Evolutionary conservation across 148 eudicot species (phyloP).

Genomic region (Heliamphora exappendiculata): DNA sequence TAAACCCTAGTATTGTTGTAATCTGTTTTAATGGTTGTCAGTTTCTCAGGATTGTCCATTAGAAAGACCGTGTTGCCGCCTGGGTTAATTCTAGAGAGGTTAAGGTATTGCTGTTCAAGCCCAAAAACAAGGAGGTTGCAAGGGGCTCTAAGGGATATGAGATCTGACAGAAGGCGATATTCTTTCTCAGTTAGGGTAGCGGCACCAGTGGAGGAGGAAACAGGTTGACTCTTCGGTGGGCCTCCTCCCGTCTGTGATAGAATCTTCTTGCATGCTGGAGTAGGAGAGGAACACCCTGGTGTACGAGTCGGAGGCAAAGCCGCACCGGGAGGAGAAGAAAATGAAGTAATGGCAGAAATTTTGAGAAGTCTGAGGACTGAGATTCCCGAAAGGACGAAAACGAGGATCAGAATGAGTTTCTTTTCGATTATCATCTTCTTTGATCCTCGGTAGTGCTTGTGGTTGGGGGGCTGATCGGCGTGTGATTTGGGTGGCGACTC

Average conservation of each 20-base stretch:
- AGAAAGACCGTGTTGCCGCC: slow-evolving; percentile 62
- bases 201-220: background rate
- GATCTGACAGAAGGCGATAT: slow-evolving; percentile 33
- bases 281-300: background rate
- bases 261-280: slow-evolving; percentile 10
- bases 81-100: slow-evolving; percentile 39
- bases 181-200: slow-evolving; percentile 49
- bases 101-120: slow-evolving; percentile 43
- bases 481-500: background rate
- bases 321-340: slow-evolving; percentile 28
- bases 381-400: slow-evolving; percentile 40
- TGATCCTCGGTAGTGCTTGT: background rate
- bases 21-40: slow-evolving; percentile 11
- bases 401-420: slow-evolving; percentile 52
- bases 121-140: slow-evolving; percentile 89
- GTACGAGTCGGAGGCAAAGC: slow-evolving; percentile 2
- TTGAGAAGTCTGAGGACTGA: slow-evolving; percentile 66
- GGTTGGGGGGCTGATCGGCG: background rate
- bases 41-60: slow-evolving; percentile 38
- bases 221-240: background rate
- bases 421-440: slow-evolving; percentile 40
- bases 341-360: slow-evolving; percentile 37
- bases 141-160: slow-evolving; percentile 51
- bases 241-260: background rate
- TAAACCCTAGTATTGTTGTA: slow-evolving; percentile 37